Evolutionary conservation across 305 asterid genomes (phyloP), one percentile per base, ranked within the genome.

Genomic region (Rubia peregrina): DNA sequence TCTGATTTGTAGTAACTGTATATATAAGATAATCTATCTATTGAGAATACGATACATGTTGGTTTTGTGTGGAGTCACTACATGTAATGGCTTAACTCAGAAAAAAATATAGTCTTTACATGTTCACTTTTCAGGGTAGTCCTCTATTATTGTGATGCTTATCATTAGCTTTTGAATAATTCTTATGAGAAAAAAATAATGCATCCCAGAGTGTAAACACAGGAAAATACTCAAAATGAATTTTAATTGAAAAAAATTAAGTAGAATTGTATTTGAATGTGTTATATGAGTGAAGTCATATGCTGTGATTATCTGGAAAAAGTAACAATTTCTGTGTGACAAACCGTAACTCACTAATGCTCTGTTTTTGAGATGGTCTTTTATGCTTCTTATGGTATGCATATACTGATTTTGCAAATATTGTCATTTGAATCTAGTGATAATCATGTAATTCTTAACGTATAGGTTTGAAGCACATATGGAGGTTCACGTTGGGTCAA

Each of bases 401-500:
- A 30, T 49, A 12, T 49, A 14, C 24, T 26, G 17, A 46, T 46
- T 46, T 67, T 43, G 17, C 21, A n/a, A 56, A 26, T 14, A 14
- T 49, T 26, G 6, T 30, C 71, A 51, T 51, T 69, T 69, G 65
- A 55, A 7, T 38, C 4, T 22, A 69, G 61, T 13, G 26, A 14
- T 69, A 69, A 41, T 72, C 55, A 68, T 63, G 61, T 68, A 46
- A 73, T 69, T 71, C 63, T 65, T 76, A 69, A 83, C 76, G 67
- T 79, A 63, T 71, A 95, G 99, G 85, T 92, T 92, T 86, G 99
- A 95, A 82, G 98, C 98, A 74, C 99, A 95, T 86, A 92, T 92
- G 98, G 98, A 95, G 81, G 95, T 95, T 83, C 99, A 95, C 61
- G 99, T 80, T 65, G 99, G 99, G 61, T 95, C 99, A 68, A 89